phyloP scores from a whole-genome alignment of 1,284 basidiomycete species.

The Coniophora puteana region DNA sequence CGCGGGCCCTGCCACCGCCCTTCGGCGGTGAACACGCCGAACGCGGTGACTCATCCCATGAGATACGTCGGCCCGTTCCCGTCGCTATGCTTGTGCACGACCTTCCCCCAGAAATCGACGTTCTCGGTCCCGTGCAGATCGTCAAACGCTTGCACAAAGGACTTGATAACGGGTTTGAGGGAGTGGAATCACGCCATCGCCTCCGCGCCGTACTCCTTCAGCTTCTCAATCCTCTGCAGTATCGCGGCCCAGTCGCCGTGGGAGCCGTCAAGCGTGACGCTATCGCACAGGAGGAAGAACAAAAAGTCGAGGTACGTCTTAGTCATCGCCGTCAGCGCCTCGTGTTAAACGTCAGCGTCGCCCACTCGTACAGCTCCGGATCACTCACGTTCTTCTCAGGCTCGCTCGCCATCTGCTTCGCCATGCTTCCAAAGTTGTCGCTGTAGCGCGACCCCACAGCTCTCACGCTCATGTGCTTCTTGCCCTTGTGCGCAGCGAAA shows the following conservation, averaged over 20 bases:
- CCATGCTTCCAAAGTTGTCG: slow-evolving; percentile 18
- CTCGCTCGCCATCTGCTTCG: slow-evolving; percentile 24
- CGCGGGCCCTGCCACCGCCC: slow-evolving; percentile 21
- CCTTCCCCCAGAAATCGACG: slow-evolving; percentile 28
- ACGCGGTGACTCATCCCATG: slow-evolving; percentile 36
- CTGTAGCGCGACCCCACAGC: slow-evolving; percentile 21
- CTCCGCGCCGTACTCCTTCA: slow-evolving; percentile 32
- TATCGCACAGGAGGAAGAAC: slow-evolving; percentile 31
- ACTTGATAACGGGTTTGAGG: slow-evolving; percentile 30
- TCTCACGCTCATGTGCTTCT: slow-evolving; percentile 24
- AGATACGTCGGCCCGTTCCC: slow-evolving; percentile 21
- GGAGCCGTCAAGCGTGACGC: slow-evolving; percentile 38
- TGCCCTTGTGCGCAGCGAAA: slow-evolving; percentile 35
- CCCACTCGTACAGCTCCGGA: slow-evolving; percentile 29
- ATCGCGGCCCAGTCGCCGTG: slow-evolving; percentile 32
- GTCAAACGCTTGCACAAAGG: slow-evolving; percentile 32
- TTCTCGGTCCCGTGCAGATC: slow-evolving; percentile 18
- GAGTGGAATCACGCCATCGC: slow-evolving; percentile 30
- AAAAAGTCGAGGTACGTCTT: slow-evolving; percentile 33
- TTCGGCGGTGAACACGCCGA: slow-evolving; percentile 29
- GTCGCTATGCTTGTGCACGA: slow-evolving; percentile 16
- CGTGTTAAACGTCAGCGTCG: slow-evolving; percentile 35
- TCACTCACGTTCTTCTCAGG: slow-evolving; percentile 30
- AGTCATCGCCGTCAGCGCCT: slow-evolving; percentile 37
- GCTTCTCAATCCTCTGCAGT: slow-evolving; percentile 27